Evolutionary conservation across 1,139 yeast genomes (phyloP).

Genomic region (Pneumocystis carinii): DNA sequence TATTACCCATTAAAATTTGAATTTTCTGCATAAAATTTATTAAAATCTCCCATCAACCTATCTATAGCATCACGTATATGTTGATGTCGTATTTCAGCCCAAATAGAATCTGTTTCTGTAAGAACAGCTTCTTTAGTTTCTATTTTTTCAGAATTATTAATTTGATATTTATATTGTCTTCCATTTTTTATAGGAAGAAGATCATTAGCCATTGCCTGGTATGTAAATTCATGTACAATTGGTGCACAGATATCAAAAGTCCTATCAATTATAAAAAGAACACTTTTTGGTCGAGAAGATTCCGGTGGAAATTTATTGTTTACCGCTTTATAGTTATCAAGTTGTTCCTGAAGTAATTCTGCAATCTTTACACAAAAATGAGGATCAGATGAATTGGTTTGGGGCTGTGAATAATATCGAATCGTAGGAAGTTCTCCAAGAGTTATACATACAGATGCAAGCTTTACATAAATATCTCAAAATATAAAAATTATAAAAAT

Average conservation of each 20-base stretch:
- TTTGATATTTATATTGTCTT: conserved; percentile 40
- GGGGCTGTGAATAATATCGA: conserved; percentile 47
- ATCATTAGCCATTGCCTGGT: conserved; percentile 88
- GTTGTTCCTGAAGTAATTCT: conserved; percentile 46
- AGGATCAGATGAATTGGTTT: conserved; percentile 39
- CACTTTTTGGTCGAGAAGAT: conserved; percentile 39
- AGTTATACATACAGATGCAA: conserved; percentile 57
- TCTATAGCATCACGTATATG: conserved; percentile 71
- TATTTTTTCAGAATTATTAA: conserved; percentile 49
- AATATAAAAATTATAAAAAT: not conserved
- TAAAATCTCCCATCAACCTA: conserved; percentile 42
- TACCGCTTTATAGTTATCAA: conserved; percentile 60
- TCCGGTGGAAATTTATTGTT: conserved; percentile 51
- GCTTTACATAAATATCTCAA: not conserved
- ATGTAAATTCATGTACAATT: conserved; percentile 76
- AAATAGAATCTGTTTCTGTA: conserved; percentile 56
- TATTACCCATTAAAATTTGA: conserved; percentile 32
- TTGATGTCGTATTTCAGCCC: conserved; percentile 57
- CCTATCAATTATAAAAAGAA: conserved; percentile 66
- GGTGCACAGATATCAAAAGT: conserved; percentile 76
- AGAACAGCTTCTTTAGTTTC: conserved; percentile 35
- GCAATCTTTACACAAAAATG: conserved; percentile 63
- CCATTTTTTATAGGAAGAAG: conserved; percentile 33
- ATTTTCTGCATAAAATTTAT: conserved; percentile 55
- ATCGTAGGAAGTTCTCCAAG: conserved; percentile 84